Evolutionary conservation across 768 basidiomycete species (phyloP).

Genomic region (Trametes meyenii): DNA sequence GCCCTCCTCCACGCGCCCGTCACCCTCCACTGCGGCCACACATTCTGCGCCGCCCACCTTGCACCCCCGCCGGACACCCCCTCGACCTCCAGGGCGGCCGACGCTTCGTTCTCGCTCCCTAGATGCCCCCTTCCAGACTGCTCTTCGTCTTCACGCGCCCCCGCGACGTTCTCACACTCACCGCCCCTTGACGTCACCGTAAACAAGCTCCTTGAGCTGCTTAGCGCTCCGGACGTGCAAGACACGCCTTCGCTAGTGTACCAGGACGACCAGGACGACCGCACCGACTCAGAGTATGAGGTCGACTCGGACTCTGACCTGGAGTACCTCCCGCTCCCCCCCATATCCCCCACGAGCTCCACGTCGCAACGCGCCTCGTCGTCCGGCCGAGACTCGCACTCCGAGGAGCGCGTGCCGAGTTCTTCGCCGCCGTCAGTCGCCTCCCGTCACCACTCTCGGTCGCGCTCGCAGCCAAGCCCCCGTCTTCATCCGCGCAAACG

Average conservation of each 20-base stretch:
- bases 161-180: slow-evolving; percentile 18
- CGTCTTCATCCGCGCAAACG: slow-evolving; percentile 35
- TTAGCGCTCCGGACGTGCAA: slow-evolving; percentile 19
- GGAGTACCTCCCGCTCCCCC: slow-evolving; percentile 22
- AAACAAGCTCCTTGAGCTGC: slow-evolving; percentile 54
- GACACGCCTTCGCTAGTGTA: not conserved
- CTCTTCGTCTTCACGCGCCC: slow-evolving; percentile 16
- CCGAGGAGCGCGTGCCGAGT: not conserved
- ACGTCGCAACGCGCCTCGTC: not conserved
- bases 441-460: slow-evolving; percentile 13
- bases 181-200: slow-evolving; percentile 56
- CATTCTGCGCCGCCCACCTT: slow-evolving; percentile 60
- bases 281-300: slow-evolving; percentile 34
- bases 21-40: slow-evolving; percentile 81
- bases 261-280: slow-evolving; percentile 28
- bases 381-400: not conserved
- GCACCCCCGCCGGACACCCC: slow-evolving; percentile 5
- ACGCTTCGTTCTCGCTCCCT: slow-evolving; percentile 17
- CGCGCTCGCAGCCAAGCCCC: slow-evolving; percentile 18
- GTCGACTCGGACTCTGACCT: slow-evolving; percentile 27
- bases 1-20: slow-evolving; percentile 47
- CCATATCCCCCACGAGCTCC: slow-evolving; percentile 1
- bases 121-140: slow-evolving; percentile 44
- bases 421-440: slow-evolving; percentile 5
- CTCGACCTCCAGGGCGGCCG: slow-evolving; percentile 20